These are phyloP conservation scores for Mycena galericulata DNA, from an alignment of 768 basidiomycete species.

Conservation along the genomic window DNA sequence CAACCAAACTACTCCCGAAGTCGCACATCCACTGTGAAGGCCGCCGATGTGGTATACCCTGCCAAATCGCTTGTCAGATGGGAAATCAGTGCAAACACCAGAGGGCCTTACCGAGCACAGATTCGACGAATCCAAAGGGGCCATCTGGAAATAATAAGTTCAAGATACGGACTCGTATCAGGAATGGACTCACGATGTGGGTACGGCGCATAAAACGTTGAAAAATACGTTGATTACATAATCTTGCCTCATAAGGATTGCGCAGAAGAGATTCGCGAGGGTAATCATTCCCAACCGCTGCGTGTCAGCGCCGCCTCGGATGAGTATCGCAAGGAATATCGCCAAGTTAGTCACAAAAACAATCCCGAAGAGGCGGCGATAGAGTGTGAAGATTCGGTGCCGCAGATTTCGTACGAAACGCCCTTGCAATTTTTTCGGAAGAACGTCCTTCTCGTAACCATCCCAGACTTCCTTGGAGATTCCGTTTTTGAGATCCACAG, in stretches of 20 bases:
- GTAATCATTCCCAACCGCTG: conserved; percentile 54
- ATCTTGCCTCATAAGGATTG: conserved; percentile 64
- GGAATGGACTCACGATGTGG: conserved; percentile 55
- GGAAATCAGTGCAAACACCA: background rate
- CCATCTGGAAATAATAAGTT: conserved; percentile 54
- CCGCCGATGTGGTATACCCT: conserved; percentile 72
- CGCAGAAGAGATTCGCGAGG: conserved; percentile 61
- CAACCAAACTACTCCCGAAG: conserved; percentile 67
- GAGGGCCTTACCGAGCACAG: conserved; percentile 49
- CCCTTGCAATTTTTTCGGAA: conserved; percentile 65
- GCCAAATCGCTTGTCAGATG: background rate
- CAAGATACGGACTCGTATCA: background rate
- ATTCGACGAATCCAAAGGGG: conserved; percentile 65
- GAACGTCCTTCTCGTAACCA: conserved; percentile 61
- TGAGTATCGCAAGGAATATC: conserved; percentile 58
- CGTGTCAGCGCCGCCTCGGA: conserved; percentile 49
- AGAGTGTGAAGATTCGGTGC: conserved; percentile 66
- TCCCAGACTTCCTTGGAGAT: conserved; percentile 55
- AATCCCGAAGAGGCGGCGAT: conserved; percentile 69
- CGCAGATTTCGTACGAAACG: conserved; percentile 64
- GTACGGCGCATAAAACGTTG: conserved; percentile 62
- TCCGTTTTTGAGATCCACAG: conserved; percentile 47
- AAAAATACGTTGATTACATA: conserved; percentile 72
- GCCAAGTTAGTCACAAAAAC: conserved; percentile 68
- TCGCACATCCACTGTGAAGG: conserved; percentile 69